phyloP scores from a whole-genome alignment of 2,329 filamentous ascomycete species.

The Apiospora aurea region DNA sequence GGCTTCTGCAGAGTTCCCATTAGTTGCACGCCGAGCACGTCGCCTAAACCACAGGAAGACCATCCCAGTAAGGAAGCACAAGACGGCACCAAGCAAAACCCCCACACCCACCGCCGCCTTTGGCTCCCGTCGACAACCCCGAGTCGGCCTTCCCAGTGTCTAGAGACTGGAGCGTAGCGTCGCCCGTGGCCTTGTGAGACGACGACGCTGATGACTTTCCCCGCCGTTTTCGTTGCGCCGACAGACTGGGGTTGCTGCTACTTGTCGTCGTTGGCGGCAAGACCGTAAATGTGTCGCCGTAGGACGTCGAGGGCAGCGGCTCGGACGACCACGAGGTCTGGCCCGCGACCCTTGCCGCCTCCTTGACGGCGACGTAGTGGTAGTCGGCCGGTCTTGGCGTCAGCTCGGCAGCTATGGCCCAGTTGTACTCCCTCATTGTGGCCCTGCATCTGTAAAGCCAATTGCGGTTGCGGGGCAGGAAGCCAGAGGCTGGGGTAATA shows the following conservation, averaged over 20 bases:
- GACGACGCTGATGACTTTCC: not conserved
- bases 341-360: too few relatives aligned
- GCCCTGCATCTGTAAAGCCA: not conserved
- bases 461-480: too few relatives aligned
- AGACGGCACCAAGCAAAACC: not conserved
- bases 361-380: not conserved
- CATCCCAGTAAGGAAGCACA: not conserved
- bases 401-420: not conserved
- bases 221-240: too few relatives aligned
- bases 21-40: rapidly evolving
- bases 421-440: not conserved
- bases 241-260: not conserved
- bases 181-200: too few relatives aligned
- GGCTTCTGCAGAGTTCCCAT: not conserved
- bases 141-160: not conserved
- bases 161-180: not conserved
- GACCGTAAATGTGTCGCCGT: not conserved
- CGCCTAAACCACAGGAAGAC: not conserved
- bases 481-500: too few relatives aligned
- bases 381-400: not conserved
- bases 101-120: not conserved
- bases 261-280: not conserved
- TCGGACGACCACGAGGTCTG: too few relatives aligned
- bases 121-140: not conserved
- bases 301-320: not conserved